phyloP scores from a whole-genome alignment of 2,329 filamentous ascomycete species.

The Peltaster fructicola region DNA sequence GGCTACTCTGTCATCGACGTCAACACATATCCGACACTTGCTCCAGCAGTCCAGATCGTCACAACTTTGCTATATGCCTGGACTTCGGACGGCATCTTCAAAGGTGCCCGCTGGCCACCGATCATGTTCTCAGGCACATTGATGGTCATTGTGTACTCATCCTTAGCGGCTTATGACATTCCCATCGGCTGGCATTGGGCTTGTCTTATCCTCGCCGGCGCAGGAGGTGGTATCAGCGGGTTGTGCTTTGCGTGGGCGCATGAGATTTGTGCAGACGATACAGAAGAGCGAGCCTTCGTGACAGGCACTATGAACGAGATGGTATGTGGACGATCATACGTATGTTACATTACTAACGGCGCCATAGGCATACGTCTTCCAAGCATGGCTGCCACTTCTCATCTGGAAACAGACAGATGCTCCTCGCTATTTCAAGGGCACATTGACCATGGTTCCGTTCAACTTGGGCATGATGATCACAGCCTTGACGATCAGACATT shows the following conservation, averaged over 20 bases:
- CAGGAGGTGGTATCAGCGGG: constrained; percentile 17
- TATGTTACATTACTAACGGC: no score
- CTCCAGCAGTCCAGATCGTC: constrained; percentile 36
- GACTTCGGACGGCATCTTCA: constrained; percentile 44
- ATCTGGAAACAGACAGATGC: constrained; percentile 3
- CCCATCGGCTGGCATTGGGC: constrained; percentile 17
- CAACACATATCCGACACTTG: constrained; percentile 35
- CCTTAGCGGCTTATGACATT: constrained; percentile 28
- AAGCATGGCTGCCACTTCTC: constrained; percentile 44
- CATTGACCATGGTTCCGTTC: constrained; percentile 2
- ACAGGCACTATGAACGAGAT: constrained; percentile 51
- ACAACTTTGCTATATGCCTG: constrained; percentile 47
- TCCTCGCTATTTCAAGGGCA: constrained; percentile 19
- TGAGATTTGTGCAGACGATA: constrained; percentile 37
- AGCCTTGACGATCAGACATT: constrained; percentile 2
- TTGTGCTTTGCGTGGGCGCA: constrained; percentile 23
- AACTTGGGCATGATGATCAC: constrained; percentile 2
- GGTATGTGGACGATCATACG: no score
- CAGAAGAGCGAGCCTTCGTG: constrained; percentile 50
- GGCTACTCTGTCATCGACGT: constrained; percentile 36
- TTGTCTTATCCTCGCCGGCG: constrained; percentile 16
- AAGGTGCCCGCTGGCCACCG: constrained; percentile 44
- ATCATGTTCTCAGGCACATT: constrained; percentile 39
- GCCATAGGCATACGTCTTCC: constrained; percentile 49
- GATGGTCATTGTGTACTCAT: constrained; percentile 29